A percentile compares a stretch with the other conserved stretches of the same genome.
Evolutionary conservation across 2,329 filamentous ascomycete species (phyloP).

Genomic region (Aphanocladium album): DNA sequence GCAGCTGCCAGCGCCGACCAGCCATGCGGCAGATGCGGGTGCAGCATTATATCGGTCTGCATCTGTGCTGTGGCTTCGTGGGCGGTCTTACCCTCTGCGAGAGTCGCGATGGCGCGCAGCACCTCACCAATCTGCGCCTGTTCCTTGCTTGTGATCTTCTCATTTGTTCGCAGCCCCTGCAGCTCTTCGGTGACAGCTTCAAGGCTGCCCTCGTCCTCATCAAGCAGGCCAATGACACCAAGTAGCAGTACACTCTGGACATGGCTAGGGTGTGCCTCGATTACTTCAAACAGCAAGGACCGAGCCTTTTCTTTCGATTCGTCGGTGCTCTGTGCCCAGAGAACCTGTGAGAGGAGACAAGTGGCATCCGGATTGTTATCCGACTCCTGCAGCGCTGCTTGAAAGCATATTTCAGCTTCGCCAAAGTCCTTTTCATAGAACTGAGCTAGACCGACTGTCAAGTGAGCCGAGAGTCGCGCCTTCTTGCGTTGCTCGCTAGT

Average conservation of each 20-base stretch:
- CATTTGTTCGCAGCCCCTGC: constrained; percentile 62
- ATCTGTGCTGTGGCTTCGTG: constrained; percentile 58
- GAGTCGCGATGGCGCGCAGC: constrained; percentile 64
- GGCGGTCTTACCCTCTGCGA: constrained; percentile 45
- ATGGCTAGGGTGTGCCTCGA: constrained; percentile 69
- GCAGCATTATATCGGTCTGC: constrained; percentile 72
- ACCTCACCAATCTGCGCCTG: constrained; percentile 68
- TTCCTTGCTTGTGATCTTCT: constrained; percentile 57
- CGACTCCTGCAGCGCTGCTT: constrained; percentile 72
- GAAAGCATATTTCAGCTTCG: constrained; percentile 73
- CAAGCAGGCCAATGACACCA: constrained; percentile 76
- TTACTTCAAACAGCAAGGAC: constrained; percentile 72
- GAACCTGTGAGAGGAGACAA: constrained; percentile 81
- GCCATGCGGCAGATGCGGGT: constrained; percentile 71
- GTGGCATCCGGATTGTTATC: constrained; percentile 73
- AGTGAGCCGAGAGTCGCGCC: constrained; percentile 74
- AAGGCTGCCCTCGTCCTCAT: constrained; percentile 71
- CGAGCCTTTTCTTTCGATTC: constrained; percentile 71
- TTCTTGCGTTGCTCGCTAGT: constrained; percentile 60
- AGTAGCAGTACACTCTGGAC: constrained; percentile 75
- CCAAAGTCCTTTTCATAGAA: constrained; percentile 65
- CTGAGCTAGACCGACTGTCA: constrained; percentile 78
- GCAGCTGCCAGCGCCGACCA: constrained; percentile 71
- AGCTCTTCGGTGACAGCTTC: constrained; percentile 79
- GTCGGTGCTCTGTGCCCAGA: constrained; percentile 83